These are phyloP conservation scores for Limtongia smithiae DNA, from an alignment of 805 yeast species.

Conservation along the genomic window DNA sequence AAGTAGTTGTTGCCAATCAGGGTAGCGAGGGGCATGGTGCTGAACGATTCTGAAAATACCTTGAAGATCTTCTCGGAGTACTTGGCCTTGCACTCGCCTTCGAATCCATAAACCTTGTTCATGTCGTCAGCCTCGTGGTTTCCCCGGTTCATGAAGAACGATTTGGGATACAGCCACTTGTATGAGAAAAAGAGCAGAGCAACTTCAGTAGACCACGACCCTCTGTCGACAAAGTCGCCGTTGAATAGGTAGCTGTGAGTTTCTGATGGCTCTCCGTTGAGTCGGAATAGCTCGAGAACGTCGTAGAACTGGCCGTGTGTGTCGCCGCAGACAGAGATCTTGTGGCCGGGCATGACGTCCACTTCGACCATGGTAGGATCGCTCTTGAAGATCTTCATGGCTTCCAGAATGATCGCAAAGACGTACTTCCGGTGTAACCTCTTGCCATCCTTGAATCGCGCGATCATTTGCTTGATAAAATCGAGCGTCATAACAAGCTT, in stretches of 20 bases:
- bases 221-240: constrained; percentile 97
- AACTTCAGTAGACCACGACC: constrained; percentile 97
- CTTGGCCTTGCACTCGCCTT: constrained; percentile 91
- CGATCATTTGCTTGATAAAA: constrained; percentile 64
- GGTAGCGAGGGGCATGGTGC: constrained; percentile 80
- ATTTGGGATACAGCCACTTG: constrained; percentile 70
- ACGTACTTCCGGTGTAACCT: constrained; percentile 77
- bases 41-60: constrained; percentile 82
- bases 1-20: constrained; percentile 73
- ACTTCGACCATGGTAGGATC: constrained; percentile 80
- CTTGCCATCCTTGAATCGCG: constrained; percentile 68
- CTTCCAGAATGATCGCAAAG: constrained; percentile 73
- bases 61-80: constrained; percentile 75
- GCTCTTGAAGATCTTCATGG: constrained; percentile 54
- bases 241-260: constrained; percentile 80
- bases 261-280: constrained; percentile 65
- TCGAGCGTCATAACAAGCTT: constrained; percentile 43
- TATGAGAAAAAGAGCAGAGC: constrained; percentile 74
- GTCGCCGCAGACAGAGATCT: constrained; percentile 85
- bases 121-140: constrained; percentile 95
- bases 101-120: constrained; percentile 95
- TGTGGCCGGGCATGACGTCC: constrained; percentile 38
- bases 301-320: constrained; percentile 97
- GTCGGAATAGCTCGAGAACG: constrained; percentile 70
- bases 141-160: constrained; percentile 80